Evolutionary conservation across 1,139 yeast species (phyloP).

Genomic region (Protomyces inundatus): DNA sequence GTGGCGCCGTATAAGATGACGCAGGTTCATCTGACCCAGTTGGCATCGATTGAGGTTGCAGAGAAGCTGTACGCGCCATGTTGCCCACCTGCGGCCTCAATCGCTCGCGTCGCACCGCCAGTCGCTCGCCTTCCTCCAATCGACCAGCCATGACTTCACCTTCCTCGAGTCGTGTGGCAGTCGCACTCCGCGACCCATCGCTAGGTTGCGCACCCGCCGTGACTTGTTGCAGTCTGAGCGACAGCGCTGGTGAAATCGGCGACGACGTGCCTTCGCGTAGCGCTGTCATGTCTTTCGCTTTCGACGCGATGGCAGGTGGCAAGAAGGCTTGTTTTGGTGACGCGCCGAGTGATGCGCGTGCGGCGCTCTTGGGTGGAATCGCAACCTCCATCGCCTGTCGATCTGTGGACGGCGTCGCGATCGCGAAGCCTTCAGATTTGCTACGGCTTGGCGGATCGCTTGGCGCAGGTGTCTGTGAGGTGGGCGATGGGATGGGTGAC

Average conservation of each 20-base stretch:
- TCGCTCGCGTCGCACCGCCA: constrained; percentile 8
- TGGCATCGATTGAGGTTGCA: not conserved
- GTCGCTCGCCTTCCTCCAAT: constrained; percentile 15
- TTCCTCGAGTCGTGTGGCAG: not conserved
- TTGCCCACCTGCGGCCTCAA: not conserved
- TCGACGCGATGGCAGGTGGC: not conserved
- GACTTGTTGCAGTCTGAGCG: constrained; percentile 21
- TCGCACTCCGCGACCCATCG: not conserved
- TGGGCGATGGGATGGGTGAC: constrained; percentile 3
- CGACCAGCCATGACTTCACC: not conserved
- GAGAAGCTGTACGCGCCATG: not conserved
- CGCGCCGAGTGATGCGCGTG: not conserved
- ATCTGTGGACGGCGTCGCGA: too few species aligned
- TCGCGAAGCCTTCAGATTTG: too few species aligned
- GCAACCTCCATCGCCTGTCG: too few species aligned
- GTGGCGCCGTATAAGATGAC: not conserved
- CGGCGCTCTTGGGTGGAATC: not conserved
- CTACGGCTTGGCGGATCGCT: too few species aligned
- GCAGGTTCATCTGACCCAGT: not conserved
- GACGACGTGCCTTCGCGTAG: constrained; percentile 14
- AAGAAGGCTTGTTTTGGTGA: not conserved
- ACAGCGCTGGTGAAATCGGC: constrained; percentile 23
- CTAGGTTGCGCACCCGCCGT: not conserved
- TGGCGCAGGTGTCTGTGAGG: constrained; percentile 3
- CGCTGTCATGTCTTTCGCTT: not conserved